Base-by-base conservation (phyloP, 2,329 filamentous ascomycete genomes). In the Penicillium palitans region DNA sequence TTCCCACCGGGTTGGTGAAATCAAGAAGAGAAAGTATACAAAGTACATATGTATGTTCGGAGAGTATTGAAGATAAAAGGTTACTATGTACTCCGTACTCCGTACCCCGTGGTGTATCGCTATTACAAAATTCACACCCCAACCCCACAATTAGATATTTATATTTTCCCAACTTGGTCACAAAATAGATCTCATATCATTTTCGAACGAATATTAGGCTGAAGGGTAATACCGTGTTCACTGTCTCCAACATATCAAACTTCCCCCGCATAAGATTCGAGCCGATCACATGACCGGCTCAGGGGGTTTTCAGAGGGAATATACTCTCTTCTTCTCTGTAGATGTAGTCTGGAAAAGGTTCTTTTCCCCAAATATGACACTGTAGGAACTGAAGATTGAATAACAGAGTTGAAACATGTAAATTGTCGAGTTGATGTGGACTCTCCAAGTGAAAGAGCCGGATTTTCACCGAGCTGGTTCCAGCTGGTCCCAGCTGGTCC, bases 231-330 rank as follows among this genome's bases (percentile, higher is more conserved):
- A 37, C 8, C 8, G 6, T 17, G 35, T n/a, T 19, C n/a, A 19
- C 6, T 8, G 15, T 35, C 15, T 35, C 15, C 33, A 35, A 7
- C 13, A 40, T 40, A 27, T n/a, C 9, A 12, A 24, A 15, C 9
- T 41, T 33, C 45, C 27, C 33, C 39, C 25, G 24, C 27, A 24
- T 19, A 35, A 21, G 15, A 9, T 35, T 13, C 15, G n/a, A 46
- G 46, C 58, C 61, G 61, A 59, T 61, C 61, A 62, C 59, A 39
- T 62, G 61, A 59, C 21, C 61, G 46, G 41, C 24, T 12, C 24
- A 25, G 25, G 41, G 41, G 12, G 9, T 27, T 44, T 27, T 17
- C 15, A 25, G 10, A 9, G 17, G 17, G 4, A 37, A n/a, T 37
- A 6, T n/a, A 1, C 15, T 37, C 35, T 17, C 17, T 37, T 37